A percentile compares a stretch with the other conserved stretches of the same genome.
phyloP scores from a whole-genome alignment of 305 asterid genomes.

The Solanum aculeatissimum region DNA sequence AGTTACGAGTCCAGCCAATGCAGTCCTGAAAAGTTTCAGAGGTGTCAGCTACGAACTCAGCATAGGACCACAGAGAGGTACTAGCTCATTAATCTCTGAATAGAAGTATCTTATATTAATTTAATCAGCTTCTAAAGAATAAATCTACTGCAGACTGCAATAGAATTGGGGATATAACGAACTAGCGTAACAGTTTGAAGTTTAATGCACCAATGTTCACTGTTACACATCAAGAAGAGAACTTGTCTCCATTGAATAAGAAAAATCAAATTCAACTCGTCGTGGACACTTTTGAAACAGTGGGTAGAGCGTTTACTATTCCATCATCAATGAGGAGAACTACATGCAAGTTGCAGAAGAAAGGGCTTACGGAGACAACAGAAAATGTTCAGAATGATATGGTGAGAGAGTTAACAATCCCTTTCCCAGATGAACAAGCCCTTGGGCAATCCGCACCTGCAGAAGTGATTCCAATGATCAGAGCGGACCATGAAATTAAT shows the following conservation, averaged over 20 bases:
- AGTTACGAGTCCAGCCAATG: conserved; percentile 80
- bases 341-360: not conserved
- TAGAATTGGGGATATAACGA: not conserved
- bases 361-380: conserved; percentile 74
- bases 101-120: not conserved
- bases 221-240: not conserved
- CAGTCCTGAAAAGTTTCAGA: conserved; percentile 32
- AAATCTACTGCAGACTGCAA: not conserved
- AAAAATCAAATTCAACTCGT: not conserved
- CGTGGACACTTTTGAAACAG: not conserved
- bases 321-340: not conserved
- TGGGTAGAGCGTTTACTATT: not conserved
- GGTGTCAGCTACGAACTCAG: not conserved
- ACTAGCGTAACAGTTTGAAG: not conserved
- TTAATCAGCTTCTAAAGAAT: not conserved
- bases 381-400: conserved; percentile 76
- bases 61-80: not conserved
- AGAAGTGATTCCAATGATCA: not conserved
- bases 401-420: conserved; percentile 89
- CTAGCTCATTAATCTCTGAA: not conserved
- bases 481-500: not conserved
- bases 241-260: not conserved
- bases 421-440: conserved; percentile 89
- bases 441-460: conserved; percentile 97
- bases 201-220: not conserved